Conservation (phyloP, 2,329 filamentous ascomycete genomes). For the Claviceps arundinis region DNA sequence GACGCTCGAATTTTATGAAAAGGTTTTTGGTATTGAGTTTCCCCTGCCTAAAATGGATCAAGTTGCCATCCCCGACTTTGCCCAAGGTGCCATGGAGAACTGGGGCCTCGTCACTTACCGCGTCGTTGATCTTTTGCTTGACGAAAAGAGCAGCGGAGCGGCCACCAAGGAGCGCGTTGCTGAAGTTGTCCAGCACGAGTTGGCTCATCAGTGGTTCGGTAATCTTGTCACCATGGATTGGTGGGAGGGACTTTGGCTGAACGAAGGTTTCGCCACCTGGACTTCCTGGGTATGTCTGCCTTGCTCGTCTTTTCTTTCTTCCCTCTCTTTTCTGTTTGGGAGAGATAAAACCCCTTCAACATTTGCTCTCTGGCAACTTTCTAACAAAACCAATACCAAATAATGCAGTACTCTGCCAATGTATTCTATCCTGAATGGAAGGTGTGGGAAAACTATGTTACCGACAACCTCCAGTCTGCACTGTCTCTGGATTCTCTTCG, state of each 20-base stretch:
- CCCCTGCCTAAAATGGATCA: constrained; percentile 33
- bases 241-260: constrained; percentile 96
- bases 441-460: constrained; percentile 92
- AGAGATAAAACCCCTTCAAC: no score
- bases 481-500: constrained; percentile 78
- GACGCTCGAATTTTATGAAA: constrained; percentile 89
- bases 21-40: constrained; percentile 61
- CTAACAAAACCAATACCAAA: background rate
- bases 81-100: constrained; percentile 95
- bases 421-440: constrained; percentile 97
- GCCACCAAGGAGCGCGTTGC: constrained; percentile 85
- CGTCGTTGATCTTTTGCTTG: constrained; percentile 68
- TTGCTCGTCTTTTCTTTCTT: background rate
- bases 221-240: constrained; percentile 98
- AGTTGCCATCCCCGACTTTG: constrained; percentile 92
- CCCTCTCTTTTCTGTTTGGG: background rate
- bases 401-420: constrained; percentile 63
- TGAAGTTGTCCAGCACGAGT: constrained; percentile 90
- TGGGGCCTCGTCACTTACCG: constrained; percentile 95
- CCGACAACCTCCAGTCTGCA: constrained; percentile 80
- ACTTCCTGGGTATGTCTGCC: constrained; percentile 18
- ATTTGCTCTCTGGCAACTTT: background rate
- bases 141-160: constrained; percentile 83
- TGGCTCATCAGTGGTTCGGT: constrained; percentile 97
- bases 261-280: constrained; percentile 68